These are phyloP conservation scores for Perilla frutescens DNA, from an alignment of 257 asterid species.

Conservation along the genomic window DNA sequence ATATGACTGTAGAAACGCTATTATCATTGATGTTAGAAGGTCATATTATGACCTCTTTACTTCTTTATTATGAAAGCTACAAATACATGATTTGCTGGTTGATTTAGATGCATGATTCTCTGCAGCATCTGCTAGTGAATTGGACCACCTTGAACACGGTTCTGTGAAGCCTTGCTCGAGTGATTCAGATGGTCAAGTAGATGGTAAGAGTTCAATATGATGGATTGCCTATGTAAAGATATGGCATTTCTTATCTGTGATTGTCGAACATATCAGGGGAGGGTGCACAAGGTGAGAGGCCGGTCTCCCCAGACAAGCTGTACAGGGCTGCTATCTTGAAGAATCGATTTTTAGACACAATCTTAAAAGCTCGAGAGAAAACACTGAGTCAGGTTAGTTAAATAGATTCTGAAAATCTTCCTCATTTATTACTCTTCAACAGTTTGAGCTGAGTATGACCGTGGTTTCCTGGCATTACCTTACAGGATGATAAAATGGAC, in stretches of 20 bases:
- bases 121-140: slow-evolving; percentile 65
- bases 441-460: slow-evolving; percentile 18
- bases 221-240: slow-evolving; percentile 20
- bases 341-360: slow-evolving; percentile 79
- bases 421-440: not conserved
- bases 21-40: not conserved
- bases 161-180: slow-evolving; percentile 57
- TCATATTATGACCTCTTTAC: not conserved
- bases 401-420: slow-evolving; percentile 11
- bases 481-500: slow-evolving; percentile 71
- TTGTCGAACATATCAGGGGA: slow-evolving; percentile 53
- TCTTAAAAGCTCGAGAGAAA: slow-evolving; percentile 89
- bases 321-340: slow-evolving; percentile 87
- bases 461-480: slow-evolving; percentile 5
- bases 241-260: slow-evolving; percentile 29
- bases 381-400: slow-evolving; percentile 66
- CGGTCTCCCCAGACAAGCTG: slow-evolving; percentile 80
- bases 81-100: slow-evolving; percentile 14
- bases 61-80: not conserved
- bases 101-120: slow-evolving; percentile 31
- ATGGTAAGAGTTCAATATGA: slow-evolving; percentile 57
- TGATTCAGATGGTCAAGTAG: slow-evolving; percentile 65
- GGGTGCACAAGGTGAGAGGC: slow-evolving; percentile 59
- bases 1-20: not conserved
- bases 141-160: slow-evolving; percentile 65